Evolutionary conservation across 305 asterid genomes (phyloP).

Genomic region (Fraxinus latifolia): DNA sequence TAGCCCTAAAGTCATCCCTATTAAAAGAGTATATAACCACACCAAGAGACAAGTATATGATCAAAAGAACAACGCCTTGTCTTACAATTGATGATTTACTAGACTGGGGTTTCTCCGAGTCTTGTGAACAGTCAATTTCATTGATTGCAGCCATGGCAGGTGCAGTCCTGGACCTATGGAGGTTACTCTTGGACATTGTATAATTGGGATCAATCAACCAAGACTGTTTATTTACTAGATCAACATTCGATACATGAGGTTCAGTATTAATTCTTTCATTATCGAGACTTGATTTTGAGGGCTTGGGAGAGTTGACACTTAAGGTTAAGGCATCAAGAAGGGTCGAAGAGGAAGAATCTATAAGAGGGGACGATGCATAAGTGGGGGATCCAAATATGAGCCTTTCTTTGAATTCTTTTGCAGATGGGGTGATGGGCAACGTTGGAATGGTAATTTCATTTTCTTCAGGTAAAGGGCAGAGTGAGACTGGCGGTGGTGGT

Average conservation of each 20-base stretch:
- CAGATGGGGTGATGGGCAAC: constrained; percentile 54
- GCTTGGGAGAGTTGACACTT: constrained; percentile 29
- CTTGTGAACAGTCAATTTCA: constrained; percentile 35
- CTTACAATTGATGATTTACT: constrained; percentile 48
- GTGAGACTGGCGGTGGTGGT: constrained; percentile 37
- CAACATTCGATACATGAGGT: constrained; percentile 21
- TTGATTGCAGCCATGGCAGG: constrained; percentile 62
- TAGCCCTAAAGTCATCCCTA: constrained; percentile 54
- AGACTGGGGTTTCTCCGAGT: constrained; percentile 43
- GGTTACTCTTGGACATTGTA: constrained; percentile 36
- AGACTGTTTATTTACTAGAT: constrained; percentile 35
- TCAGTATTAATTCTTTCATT: constrained; percentile 26
- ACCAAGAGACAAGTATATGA: constrained; percentile 67
- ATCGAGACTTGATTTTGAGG: constrained; percentile 23
- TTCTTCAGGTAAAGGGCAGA: constrained; percentile 62
- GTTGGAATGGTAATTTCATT: constrained; percentile 61
- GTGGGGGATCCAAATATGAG: constrained; percentile 74
- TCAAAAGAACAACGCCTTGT: constrained; percentile 67
- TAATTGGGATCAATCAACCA: constrained; percentile 51
- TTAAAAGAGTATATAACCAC: constrained; percentile 60
- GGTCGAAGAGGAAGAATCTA: constrained; percentile 37
- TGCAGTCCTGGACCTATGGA: constrained; percentile 62
- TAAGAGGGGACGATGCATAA: constrained; percentile 31
- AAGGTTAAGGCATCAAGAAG: constrained; percentile 38
- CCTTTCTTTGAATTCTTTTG: constrained; percentile 62